A percentile compares a stretch with the other conserved stretches of the same genome.
Conservation (phyloP, 148 eudicot species). For the Rhododendron kiyosumense region DNA sequence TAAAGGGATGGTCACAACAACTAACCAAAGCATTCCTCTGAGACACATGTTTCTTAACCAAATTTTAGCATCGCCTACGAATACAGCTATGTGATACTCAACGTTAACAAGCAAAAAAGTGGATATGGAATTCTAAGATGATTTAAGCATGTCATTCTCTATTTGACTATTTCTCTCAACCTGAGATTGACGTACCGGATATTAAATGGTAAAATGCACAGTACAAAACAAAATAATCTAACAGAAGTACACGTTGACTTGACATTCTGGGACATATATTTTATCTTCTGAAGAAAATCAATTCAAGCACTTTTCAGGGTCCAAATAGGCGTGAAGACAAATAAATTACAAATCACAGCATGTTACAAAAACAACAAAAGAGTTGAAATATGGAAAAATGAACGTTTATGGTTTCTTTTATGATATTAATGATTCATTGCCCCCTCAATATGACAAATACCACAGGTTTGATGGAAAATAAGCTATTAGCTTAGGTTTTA, state of each 20-base stretch:
- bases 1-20: background rate
- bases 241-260: background rate
- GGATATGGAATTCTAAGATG: background rate
- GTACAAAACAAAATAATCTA: background rate
- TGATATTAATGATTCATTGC: background rate
- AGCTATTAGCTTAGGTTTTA: background rate
- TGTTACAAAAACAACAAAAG: background rate
- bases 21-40: background rate
- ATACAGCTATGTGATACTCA: background rate
- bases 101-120: background rate
- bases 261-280: background rate
- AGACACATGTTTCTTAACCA: background rate
- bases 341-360: background rate
- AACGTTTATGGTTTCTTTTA: background rate
- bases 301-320: background rate
- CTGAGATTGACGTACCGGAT: background rate
- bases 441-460: background rate
- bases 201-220: background rate
- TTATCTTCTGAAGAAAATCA: background rate
- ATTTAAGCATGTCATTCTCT: background rate
- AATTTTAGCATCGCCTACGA: background rate
- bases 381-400: background rate
- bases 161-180: background rate
- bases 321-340: background rate
- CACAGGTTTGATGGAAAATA: background rate